Evolutionary conservation across 441 rosid species (phyloP).

Genomic region (Capsella rubella): DNA sequence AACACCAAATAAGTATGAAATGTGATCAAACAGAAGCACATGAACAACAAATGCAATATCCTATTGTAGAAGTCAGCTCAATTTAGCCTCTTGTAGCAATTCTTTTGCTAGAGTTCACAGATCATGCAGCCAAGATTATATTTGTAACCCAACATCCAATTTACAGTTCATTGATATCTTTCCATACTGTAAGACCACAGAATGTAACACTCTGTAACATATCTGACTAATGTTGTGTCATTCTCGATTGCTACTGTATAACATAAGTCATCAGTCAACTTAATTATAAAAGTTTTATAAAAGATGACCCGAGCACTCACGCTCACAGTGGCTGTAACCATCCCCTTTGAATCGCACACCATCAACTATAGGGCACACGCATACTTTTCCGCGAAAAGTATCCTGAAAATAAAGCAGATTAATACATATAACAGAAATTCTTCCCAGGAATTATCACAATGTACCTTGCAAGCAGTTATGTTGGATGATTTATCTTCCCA

Average conservation of each 20-base stretch:
- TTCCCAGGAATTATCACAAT: constrained; percentile 4
- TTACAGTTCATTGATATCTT: background rate
- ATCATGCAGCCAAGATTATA: constrained; percentile 7
- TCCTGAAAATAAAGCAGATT: constrained; percentile 57
- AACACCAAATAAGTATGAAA: background rate
- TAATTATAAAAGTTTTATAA: background rate
- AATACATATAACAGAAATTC: background rate
- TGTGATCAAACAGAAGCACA: constrained; percentile 3
- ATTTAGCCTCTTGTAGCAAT: too few relatives aligned
- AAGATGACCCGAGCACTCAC: constrained; percentile 46
- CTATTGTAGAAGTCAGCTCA: too few relatives aligned
- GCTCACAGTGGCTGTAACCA: constrained; percentile 96
- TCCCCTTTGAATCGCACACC: constrained; percentile 98
- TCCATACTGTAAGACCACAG: too few relatives aligned
- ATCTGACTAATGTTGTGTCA: background rate
- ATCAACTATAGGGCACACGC: constrained; percentile 92
- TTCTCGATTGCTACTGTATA: background rate
- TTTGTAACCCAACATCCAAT: background rate
- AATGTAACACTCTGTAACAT: background rate
- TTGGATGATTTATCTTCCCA: constrained; percentile 88
- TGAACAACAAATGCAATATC: background rate
- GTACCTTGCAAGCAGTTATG: constrained; percentile 95
- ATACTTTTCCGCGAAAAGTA: constrained; percentile 97
- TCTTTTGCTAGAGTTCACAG: too few relatives aligned
- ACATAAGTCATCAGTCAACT: background rate